Base-by-base conservation (phyloP, 228 moss, liverwort and hornwort genomes). In the Sphagnum magellanicum region DNA sequence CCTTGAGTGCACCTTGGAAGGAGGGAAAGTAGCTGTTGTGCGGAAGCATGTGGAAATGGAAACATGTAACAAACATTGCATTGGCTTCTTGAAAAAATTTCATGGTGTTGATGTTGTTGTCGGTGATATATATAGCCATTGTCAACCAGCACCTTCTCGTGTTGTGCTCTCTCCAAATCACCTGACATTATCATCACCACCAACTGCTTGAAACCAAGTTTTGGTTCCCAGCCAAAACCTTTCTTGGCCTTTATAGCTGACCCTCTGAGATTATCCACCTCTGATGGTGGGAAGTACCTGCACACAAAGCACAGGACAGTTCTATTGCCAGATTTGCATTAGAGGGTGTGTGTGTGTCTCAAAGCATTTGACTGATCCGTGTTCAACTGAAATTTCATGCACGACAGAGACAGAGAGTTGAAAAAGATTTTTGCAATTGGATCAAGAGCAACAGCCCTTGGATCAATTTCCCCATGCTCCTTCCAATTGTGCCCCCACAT, bases 101-200 rank as follows among this genome's bases (percentile, higher is more conserved):
- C 88, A 95, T 79, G 92, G 32, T 32, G 32, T 32, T 32, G 32
- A 32, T 32, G 95, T 68, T 95, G 95, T 79, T 92, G 92, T 74
- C 88, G 95, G 3, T 90, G 78, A 60, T 87, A 86, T n/a, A 95
- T 87, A 73, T 83, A 86, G 64, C 95, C 95, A 66, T 92, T 87
- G 74, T 95, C 95, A 48, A 84, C 92, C n/a, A 95, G 73, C 16
- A 95, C 90, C 78, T 92, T 95, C 87, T 95, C 94, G 11, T 92
- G 91, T 48, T 90, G 90, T 7, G 94, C 94, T 57, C 84, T 72
- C 70, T 88, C 91, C 77, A 95, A 58, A 69, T 95, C 95, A 55
- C 83, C 66, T 14, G 92, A 90, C 59, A 95, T 92, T 92, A 95
- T 95, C 95, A 95, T 92, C 50, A 79, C 77, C 65, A 95, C 95